Percentiles rank a stretch among this genome's conserved stretches.
phyloP scores from a whole-genome alignment of 495 filamentous ascomycete genomes.

The Penicillium daleae region DNA sequence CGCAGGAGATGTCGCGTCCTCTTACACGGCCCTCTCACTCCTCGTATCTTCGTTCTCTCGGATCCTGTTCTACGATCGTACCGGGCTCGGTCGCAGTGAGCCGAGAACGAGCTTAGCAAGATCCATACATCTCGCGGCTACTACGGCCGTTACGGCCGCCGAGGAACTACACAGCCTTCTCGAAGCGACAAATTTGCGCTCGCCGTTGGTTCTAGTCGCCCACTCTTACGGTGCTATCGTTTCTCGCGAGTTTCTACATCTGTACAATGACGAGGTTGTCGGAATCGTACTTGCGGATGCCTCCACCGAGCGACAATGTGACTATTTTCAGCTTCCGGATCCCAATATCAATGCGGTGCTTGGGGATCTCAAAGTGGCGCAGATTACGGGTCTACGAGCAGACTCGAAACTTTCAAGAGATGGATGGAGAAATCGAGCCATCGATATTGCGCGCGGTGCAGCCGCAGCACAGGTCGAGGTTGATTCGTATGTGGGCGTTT shows the following conservation, averaged over 20 bases:
- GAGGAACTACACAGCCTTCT: constrained; percentile 41
- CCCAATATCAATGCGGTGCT: constrained; percentile 36
- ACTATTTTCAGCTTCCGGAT: constrained; percentile 39
- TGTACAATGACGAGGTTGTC: constrained; percentile 31
- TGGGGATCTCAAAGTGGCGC: constrained; percentile 35
- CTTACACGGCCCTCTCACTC: constrained; percentile 44
- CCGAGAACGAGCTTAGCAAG: constrained; percentile 14
- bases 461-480: constrained; percentile 25
- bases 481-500: constrained; percentile 25
- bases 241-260: constrained; percentile 50
- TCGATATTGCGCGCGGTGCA: constrained; percentile 35
- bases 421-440: constrained; percentile 42
- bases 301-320: constrained; percentile 39
- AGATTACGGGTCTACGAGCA: constrained; percentile 37
- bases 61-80: constrained; percentile 49
- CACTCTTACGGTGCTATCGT: constrained; percentile 59
- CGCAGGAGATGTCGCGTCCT: constrained; percentile 47
- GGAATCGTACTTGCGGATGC: constrained; percentile 49
- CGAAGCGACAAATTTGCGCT: constrained; percentile 12
- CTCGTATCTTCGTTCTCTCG: constrained; percentile 33
- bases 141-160: constrained; percentile 30
- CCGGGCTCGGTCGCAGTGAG: constrained; percentile 44
- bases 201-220: constrained; percentile 49
- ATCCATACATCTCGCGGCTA: not conserved
- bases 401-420: constrained; percentile 33